These are phyloP conservation scores for Aspergillus arachidicola DNA, from an alignment of 2,329 filamentous ascomycete genomes.

Conservation along the genomic window DNA sequence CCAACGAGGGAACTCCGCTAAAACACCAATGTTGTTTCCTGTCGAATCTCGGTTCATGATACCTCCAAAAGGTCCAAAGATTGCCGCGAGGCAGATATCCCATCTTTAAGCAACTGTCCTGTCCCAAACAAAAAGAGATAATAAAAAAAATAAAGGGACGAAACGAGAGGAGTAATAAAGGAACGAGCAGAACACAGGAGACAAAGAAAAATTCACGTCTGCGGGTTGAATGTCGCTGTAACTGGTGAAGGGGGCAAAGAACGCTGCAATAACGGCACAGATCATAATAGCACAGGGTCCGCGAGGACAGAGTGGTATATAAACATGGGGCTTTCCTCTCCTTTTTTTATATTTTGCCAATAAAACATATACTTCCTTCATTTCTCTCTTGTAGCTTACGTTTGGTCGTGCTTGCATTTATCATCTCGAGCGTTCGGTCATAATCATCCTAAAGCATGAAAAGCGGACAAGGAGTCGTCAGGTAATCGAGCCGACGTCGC, in stretches of 20 bases:
- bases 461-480: neutral
- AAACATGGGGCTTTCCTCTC: slow-evolving; percentile 9
- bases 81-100: slow-evolving; percentile 30
- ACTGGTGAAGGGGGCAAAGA: slow-evolving; percentile 14
- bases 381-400: slow-evolving; percentile 5
- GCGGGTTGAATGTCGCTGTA: slow-evolving; percentile 6
- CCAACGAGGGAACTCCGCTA: slow-evolving; percentile 25
- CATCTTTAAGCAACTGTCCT: slow-evolving; percentile 28
- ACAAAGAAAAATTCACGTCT: slow-evolving; percentile 19
- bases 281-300: slow-evolving; percentile 31
- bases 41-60: slow-evolving; percentile 12
- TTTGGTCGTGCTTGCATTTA: neutral
- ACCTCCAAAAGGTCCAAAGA: slow-evolving; percentile 14
- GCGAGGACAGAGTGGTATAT: slow-evolving; percentile 39
- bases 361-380: slow-evolving; percentile 9
- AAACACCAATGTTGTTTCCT: slow-evolving; percentile 26
- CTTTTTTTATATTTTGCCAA: neutral
- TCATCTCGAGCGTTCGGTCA: neutral
- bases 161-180: neutral
- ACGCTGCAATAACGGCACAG: slow-evolving; percentile 10
- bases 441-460: slow-evolving; percentile 1
- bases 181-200: slow-evolving; percentile 16
- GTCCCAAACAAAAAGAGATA: slow-evolving; percentile 17
- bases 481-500: neutral
- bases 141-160: slow-evolving; percentile 10